Conservation (phyloP, 768 basidiomycete species). For the Agaricus sinodeliciosus region DNA sequence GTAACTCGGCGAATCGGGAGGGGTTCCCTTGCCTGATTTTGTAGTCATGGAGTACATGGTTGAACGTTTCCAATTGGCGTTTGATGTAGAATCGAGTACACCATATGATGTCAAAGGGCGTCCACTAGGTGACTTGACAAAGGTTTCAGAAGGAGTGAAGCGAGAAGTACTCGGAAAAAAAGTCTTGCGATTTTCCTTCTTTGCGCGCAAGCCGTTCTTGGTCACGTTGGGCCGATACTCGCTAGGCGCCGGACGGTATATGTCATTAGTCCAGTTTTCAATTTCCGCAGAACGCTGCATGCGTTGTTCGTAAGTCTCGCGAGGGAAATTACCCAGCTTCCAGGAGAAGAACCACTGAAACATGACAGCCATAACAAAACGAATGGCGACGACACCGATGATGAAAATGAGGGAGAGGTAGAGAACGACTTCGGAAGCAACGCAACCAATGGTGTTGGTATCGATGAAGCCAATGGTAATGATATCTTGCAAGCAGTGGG, state of each 20-base stretch:
- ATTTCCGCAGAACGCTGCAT: slow-evolving; percentile 88
- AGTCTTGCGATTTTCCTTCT: slow-evolving; percentile 51
- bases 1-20: slow-evolving; percentile 66
- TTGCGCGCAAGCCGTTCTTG: slow-evolving; percentile 53
- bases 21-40: slow-evolving; percentile 48
- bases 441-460: slow-evolving; percentile 90
- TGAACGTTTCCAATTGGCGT: slow-evolving; percentile 49
- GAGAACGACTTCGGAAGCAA: slow-evolving; percentile 91
- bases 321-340: slow-evolving; percentile 88
- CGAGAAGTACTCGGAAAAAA: slow-evolving; percentile 66
- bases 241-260: slow-evolving; percentile 89
- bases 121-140: slow-evolving; percentile 43
- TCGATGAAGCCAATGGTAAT: slow-evolving; percentile 91
- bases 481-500: slow-evolving; percentile 81
- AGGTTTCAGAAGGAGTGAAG: slow-evolving; percentile 67
- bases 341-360: slow-evolving; percentile 99
- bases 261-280: slow-evolving; percentile 94
- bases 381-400: slow-evolving; percentile 91
- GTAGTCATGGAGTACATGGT: slow-evolving; percentile 43
- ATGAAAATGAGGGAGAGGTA: slow-evolving; percentile 96
- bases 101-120: slow-evolving; percentile 63
- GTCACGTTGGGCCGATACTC: slow-evolving; percentile 84
- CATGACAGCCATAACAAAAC: slow-evolving; percentile 94
- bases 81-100: slow-evolving; percentile 48
- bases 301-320: slow-evolving; percentile 88